Percentiles rank a stretch among this genome's conserved stretches.
Conservation (phyloP, 352 stramenopile species). For the Globisporangium cystogenes region DNA sequence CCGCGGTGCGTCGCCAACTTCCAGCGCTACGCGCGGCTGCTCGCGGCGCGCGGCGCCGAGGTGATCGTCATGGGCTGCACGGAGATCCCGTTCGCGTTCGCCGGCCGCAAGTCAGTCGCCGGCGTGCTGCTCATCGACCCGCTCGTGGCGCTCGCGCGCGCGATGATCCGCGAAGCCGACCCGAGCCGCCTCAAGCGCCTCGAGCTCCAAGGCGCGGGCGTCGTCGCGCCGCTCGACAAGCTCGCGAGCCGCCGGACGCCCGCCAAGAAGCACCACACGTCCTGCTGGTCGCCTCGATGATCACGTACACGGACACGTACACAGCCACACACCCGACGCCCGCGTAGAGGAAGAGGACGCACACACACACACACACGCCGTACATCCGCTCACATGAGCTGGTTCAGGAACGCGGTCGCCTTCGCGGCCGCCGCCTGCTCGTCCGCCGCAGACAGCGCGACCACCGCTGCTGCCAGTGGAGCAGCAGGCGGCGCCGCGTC, state of each 20-base stretch:
- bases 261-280: conserved; percentile 1
- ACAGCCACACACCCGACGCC: background rate
- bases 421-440: conserved; percentile 34
- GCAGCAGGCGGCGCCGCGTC: background rate
- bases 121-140: conserved; percentile 58
- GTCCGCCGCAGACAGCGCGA: background rate
- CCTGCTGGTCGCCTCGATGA: conserved; percentile 2
- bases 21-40: conserved; percentile 39
- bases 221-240: conserved; percentile 19
- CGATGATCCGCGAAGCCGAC: conserved; percentile 64
- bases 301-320: background rate
- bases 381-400: conserved; percentile 22
- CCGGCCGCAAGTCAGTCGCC: conserved; percentile 32
- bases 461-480: no score
- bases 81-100: conserved; percentile 73
- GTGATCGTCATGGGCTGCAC: conserved; percentile 74
- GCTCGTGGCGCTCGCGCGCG: conserved; percentile 65
- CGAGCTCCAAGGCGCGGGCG: conserved; percentile 9
- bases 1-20: conserved; percentile 52
- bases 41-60: conserved; percentile 42
- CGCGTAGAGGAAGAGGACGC: background rate
- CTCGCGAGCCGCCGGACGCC: conserved; percentile 1
- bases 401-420: conserved; percentile 55
- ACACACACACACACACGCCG: background rate
- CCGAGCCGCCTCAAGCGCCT: conserved; percentile 37